Conservation (phyloP, 805 yeast species). For the Candida hispaniensis region DNA sequence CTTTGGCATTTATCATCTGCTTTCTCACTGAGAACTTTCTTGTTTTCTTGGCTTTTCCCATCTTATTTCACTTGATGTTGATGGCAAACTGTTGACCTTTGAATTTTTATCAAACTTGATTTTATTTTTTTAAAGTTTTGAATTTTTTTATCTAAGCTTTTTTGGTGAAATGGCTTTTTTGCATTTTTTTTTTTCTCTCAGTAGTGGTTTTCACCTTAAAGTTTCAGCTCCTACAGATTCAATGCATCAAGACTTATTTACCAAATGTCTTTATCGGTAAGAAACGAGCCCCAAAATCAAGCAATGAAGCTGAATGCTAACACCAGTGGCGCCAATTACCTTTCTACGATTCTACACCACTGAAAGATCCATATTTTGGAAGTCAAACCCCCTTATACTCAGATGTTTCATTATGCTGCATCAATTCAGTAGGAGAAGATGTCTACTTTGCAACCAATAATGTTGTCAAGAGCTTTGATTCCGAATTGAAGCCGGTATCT, state of each 20-base stretch:
- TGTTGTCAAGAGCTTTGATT: constrained; percentile 45
- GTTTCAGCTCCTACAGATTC: too few species aligned
- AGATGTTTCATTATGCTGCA: constrained; percentile 59
- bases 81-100: too few species aligned
- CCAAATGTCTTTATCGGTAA: constrained; percentile 17
- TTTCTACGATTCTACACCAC: constrained; percentile 73
- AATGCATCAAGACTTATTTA: too few species aligned
- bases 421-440: constrained; percentile 45
- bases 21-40: constrained; percentile 93
- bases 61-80: constrained; percentile 24
- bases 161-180: too few species aligned
- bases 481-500: constrained; percentile 36
- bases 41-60: constrained; percentile 97
- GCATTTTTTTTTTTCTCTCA: too few species aligned
- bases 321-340: constrained; percentile 71
- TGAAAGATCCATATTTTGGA: constrained; percentile 68
- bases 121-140: too few species aligned
- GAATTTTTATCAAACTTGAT: too few species aligned
- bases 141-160: too few species aligned
- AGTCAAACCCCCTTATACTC: constrained; percentile 60
- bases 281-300: constrained; percentile 1
- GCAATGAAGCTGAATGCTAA: constrained; percentile 2
- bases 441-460: constrained; percentile 52
- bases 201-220: too few species aligned
- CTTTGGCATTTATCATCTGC: constrained; percentile 66